Conservation (phyloP, 371 early-diverging fungal species). For the Thermomucor indicae-seudaticae region DNA sequence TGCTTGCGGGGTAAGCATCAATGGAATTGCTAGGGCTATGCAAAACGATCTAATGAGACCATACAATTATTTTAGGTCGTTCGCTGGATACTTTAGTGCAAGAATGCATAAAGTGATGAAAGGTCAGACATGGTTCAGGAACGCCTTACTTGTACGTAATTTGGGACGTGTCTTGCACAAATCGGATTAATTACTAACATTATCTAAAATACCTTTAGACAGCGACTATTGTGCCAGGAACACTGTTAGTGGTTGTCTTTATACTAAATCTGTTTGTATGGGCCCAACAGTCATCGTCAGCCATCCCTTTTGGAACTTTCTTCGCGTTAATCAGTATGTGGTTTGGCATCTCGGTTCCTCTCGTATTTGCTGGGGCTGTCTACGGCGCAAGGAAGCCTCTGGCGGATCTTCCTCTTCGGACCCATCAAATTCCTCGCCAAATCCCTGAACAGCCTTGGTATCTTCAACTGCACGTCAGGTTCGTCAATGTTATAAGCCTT, state of each 20-base stretch:
- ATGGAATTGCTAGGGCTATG: neutral
- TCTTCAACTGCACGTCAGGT: slow-evolving; percentile 51
- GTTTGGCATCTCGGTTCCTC: slow-evolving; percentile 71
- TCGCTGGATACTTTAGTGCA: slow-evolving; percentile 75
- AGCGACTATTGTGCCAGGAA: slow-evolving; percentile 47
- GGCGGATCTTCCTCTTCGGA: slow-evolving; percentile 79
- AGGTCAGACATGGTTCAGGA: slow-evolving; percentile 71
- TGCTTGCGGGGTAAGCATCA: slow-evolving; percentile 61
- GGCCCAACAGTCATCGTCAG: slow-evolving; percentile 70
- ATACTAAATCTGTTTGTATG: slow-evolving; percentile 75
- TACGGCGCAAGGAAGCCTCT: slow-evolving; percentile 65
- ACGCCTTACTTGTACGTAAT: slow-evolving; percentile 49
- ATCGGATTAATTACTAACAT: neutral
- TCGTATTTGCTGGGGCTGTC: slow-evolving; percentile 71
- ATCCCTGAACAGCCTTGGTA: slow-evolving; percentile 84
- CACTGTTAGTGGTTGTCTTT: slow-evolving; percentile 39
- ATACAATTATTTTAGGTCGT: slow-evolving; percentile 32
- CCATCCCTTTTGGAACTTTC: slow-evolving; percentile 81
- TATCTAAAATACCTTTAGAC: slow-evolving; percentile 17
- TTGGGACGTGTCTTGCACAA: neutral
- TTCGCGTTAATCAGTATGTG: slow-evolving; percentile 72
- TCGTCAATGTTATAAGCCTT: too few relatives aligned
- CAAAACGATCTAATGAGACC: too few relatives aligned
- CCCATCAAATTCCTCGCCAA: slow-evolving; percentile 94
- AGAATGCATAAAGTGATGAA: slow-evolving; percentile 75